Evolutionary conservation across 257 asterid species (phyloP), one percentile per base, ranked within the genome.

Genomic region (Datura wrightii): DNA sequence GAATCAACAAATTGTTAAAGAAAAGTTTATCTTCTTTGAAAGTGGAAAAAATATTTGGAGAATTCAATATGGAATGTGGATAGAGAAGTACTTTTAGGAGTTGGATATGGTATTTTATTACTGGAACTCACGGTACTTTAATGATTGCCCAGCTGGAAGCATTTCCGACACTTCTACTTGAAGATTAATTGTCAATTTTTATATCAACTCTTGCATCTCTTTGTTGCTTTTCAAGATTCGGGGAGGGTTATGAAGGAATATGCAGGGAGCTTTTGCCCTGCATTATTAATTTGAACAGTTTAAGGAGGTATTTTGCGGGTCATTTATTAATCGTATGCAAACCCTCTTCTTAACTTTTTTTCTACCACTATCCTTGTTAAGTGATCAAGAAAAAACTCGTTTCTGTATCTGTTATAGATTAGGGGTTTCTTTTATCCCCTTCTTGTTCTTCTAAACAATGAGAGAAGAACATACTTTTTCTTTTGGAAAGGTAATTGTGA

Each of bases 31-130:
- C 16, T 37, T 71, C 15, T 71, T 71, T 18, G 37, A 71, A 70
- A 71, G 55, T 71, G 56, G 18, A 42, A 18, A 44, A 55, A 71
- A 18, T 44, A 8, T 71, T 71, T 71, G 56, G 36, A 42, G 79
- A 44, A 44, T 44, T 24, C 79, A 71, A 71, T 71, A n/a, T 44
- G 44, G 8, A 24, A 44, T 2, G 10, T 71, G 79, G n/a, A 10
- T 56, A 44, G 79, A 71, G 56, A n/a, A 71, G 79, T 71, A 44
- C 79, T 71, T 42, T 10, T 71, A 3, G 3, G 56, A 44, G 79
- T 71, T 71, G 79, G 44, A 19, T 71, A 44, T 71, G 79, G 24
- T 44, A 14, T 4, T 52, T 50, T 50, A 50, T 7, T 52, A 4
- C 15, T 14, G 8, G 13, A 52, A 7, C 19, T 48, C 19, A 24